Percentiles rank a stretch among this genome's conserved stretches.
Conservation (phyloP, 306 rosid genomes). For the Clitoria ternatea region DNA sequence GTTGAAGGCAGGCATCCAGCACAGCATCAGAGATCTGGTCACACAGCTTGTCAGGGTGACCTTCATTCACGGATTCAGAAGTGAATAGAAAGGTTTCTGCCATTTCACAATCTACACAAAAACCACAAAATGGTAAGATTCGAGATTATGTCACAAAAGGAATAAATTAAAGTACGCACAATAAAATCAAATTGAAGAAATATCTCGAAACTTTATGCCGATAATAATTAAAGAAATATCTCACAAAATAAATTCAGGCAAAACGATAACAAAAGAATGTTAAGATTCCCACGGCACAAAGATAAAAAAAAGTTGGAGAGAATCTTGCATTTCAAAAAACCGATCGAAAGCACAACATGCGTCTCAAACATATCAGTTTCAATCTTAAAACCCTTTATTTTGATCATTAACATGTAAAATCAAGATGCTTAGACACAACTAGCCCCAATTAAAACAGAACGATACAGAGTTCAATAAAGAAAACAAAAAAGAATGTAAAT, state of each 20-base stretch:
- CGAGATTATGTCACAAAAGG: slow-evolving; percentile 2
- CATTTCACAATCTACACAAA: slow-evolving; percentile 62
- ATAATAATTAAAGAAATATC: background rate
- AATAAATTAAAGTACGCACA: background rate
- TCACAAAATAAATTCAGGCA: background rate
- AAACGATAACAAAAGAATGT: background rate
- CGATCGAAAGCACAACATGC: background rate
- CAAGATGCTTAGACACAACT: background rate
- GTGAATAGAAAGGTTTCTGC: slow-evolving; percentile 94
- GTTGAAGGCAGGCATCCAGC: slow-evolving; percentile 94
- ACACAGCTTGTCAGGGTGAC: slow-evolving; percentile 99
- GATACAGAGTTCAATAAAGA: background rate
- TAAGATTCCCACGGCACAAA: slow-evolving; percentile 26
- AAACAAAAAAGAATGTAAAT: background rate
- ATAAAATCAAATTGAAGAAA: background rate
- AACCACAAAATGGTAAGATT: background rate
- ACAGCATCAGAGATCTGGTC: slow-evolving; percentile 99
- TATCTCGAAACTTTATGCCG: background rate
- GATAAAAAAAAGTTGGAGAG: slow-evolving; percentile 18
- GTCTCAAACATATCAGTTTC: background rate
- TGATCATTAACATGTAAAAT: background rate
- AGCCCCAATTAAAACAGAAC: background rate
- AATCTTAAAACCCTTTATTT: background rate
- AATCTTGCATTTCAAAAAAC: slow-evolving; percentile 17
- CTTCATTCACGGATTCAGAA: slow-evolving; percentile 97